phyloP scores from a whole-genome alignment of 768 basidiomycete genomes.

The Amanita exitialis region DNA sequence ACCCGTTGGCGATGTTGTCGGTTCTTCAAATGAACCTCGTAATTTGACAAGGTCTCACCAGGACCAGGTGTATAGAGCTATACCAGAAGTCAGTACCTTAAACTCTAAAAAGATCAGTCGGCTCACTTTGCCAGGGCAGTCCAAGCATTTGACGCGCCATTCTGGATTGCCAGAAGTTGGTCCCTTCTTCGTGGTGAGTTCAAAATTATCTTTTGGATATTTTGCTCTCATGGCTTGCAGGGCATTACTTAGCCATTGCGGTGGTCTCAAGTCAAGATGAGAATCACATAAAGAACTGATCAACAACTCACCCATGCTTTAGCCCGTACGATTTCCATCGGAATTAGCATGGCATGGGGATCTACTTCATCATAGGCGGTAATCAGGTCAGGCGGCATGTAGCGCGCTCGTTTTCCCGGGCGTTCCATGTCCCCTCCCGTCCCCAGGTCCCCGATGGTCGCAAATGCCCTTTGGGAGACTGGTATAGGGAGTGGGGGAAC shows the following conservation, averaged over 20 bases:
- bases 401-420: too few species aligned
- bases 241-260: conserved; percentile 64
- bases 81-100: not conserved
- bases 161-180: conserved; percentile 50
- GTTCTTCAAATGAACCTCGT: conserved; percentile 88
- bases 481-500: too few species aligned
- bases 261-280: conserved; percentile 29
- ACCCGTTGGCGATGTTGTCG: conserved; percentile 71
- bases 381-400: too few species aligned
- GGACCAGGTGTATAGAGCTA: conserved; percentile 90
- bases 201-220: conserved; percentile 80
- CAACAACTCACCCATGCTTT: conserved; percentile 16
- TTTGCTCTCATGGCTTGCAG: conserved; percentile 55
- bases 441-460: too few species aligned
- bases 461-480: too few species aligned
- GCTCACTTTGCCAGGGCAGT: conserved; percentile 87
- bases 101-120: not conserved
- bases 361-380: too few species aligned
- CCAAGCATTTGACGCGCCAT: conserved; percentile 87
- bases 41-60: conserved; percentile 78
- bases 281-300: not conserved
- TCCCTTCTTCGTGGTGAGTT: conserved; percentile 57
- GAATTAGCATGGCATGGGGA: too few species aligned
- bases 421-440: too few species aligned
- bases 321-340: too few species aligned